Evolutionary conservation across 495 filamentous ascomycete species (phyloP).

Genomic region (Xylaria telfairii): DNA sequence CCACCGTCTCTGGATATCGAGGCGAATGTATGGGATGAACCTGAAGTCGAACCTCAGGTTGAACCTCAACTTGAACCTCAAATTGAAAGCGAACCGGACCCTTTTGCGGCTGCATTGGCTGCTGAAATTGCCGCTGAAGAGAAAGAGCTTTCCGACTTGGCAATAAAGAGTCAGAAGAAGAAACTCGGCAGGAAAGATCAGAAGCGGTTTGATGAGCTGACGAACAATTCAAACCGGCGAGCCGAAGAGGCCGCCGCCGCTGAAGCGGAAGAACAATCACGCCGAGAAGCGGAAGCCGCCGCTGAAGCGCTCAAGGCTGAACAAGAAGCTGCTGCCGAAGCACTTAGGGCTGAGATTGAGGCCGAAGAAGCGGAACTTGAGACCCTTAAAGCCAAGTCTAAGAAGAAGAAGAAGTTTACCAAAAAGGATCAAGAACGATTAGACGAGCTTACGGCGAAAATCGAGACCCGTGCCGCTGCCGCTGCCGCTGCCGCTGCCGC

Average conservation of each 20-base stretch:
- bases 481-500: constrained; percentile 1
- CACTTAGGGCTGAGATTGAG: constrained; percentile 30
- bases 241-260: constrained; percentile 32
- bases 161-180: constrained; percentile 41
- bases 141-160: constrained; percentile 42
- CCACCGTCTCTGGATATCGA: constrained; percentile 46
- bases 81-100: constrained; percentile 28
- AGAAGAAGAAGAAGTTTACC: constrained; percentile 13
- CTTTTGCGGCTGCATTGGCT: constrained; percentile 28
- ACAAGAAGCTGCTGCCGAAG: constrained; percentile 27
- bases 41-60: constrained; percentile 25
- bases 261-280: constrained; percentile 44
- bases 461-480: constrained; percentile 31
- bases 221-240: constrained; percentile 35
- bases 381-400: constrained; percentile 30
- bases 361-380: constrained; percentile 32
- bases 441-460: constrained; percentile 46
- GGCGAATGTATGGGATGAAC: constrained; percentile 34
- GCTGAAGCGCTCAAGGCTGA: constrained; percentile 37
- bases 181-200: constrained; percentile 38
- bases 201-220: constrained; percentile 44
- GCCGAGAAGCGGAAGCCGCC: constrained; percentile 30
- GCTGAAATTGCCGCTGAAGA: constrained; percentile 44
- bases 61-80: constrained; percentile 22
- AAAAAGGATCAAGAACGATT: constrained; percentile 40